A percentile compares a stretch with the other conserved stretches of the same genome.
Conservation (phyloP, 2,329 filamentous ascomycete genomes). For the Calonectria crousiana region DNA sequence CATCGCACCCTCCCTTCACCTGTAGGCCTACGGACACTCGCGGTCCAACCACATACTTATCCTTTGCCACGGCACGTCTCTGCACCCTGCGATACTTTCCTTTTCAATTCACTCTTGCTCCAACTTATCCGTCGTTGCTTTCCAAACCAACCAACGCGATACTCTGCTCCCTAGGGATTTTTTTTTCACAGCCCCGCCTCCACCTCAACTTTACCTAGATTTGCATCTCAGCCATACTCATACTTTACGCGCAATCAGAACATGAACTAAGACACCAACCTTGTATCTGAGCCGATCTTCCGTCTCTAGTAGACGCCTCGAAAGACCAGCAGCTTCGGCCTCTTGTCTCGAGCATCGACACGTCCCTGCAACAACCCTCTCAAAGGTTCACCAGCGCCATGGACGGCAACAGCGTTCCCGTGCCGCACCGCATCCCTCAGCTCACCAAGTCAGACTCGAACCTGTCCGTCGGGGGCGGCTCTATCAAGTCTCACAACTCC, state of each 20-base stretch:
- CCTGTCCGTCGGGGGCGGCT: constrained; percentile 39
- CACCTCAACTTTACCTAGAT: neutral
- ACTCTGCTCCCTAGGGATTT: neutral
- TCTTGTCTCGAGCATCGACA: neutral
- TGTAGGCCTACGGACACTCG: neutral
- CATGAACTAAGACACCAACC: neutral
- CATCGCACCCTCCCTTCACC: neutral
- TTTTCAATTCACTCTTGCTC: neutral
- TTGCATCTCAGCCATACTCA: neutral
- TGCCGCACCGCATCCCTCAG: constrained; percentile 35
- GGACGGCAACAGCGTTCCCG: constrained; percentile 36
- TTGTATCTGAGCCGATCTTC: neutral
- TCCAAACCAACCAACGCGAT: neutral
- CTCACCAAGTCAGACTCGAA: constrained; percentile 53
- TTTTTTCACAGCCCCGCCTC: neutral
- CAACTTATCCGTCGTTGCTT: neutral
- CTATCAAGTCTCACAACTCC: constrained; percentile 53
- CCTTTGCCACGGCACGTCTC: neutral
- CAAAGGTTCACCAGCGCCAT: constrained; percentile 29
- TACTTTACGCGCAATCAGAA: neutral
- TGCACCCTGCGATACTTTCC: neutral
- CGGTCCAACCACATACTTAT: neutral
- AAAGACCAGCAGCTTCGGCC: neutral
- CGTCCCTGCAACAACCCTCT: neutral
- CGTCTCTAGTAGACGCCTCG: neutral